A percentile compares a stretch with the other conserved stretches of the same genome.
These are phyloP conservation scores for Aspergillus ibericus DNA, from an alignment of 2,329 filamentous ascomycete species.

Conservation along the genomic window DNA sequence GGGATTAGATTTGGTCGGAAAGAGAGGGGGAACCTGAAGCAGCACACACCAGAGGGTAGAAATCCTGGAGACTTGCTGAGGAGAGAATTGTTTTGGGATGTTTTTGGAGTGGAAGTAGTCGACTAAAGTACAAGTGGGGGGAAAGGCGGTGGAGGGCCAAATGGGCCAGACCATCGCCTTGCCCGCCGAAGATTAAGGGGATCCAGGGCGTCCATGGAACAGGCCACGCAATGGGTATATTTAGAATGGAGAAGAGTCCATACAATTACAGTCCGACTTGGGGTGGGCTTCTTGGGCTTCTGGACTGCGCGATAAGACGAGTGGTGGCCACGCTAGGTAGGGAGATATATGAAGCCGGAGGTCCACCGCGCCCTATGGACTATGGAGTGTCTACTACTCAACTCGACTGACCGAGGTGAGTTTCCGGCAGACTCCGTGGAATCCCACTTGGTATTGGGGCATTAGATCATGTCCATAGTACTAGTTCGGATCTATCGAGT, in stretches of 20 bases:
- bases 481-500: no score
- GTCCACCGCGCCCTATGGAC: neutral
- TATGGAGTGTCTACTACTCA: no score
- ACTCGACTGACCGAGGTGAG: no score
- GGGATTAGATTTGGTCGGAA: neutral
- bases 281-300: neutral
- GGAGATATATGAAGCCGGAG: neutral
- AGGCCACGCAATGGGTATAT: neutral
- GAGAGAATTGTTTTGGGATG: conserved; percentile 6
- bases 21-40: neutral
- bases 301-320: neutral
- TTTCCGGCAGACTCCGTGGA: no score
- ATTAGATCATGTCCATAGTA: no score
- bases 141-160: conserved; percentile 5
- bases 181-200: neutral
- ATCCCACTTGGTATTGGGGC: no score
- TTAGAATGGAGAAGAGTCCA: neutral
- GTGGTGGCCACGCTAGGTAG: neutral
- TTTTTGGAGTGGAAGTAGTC: conserved; percentile 9
- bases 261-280: no score
- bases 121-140: conserved; percentile 9
- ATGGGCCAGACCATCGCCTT: neutral
- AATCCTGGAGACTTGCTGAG: neutral
- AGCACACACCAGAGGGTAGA: neutral
- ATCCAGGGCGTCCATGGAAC: neutral